Base-by-base conservation (phyloP, 768 basidiomycete species). In the Amylocystis lapponica region DNA sequence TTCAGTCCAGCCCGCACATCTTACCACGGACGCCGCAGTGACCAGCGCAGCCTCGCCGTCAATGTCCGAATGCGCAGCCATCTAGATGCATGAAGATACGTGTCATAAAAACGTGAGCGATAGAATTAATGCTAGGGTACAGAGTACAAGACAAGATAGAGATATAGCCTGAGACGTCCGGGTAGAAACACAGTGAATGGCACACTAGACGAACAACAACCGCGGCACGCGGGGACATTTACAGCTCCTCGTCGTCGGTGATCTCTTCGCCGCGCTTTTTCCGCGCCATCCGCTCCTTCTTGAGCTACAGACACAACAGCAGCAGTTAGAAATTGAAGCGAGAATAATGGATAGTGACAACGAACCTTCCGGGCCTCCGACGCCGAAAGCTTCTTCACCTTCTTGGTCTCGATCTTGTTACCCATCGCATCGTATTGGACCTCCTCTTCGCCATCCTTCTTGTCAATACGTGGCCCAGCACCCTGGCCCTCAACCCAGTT, bases 401-500 rank as follows among this genome's bases (percentile, higher is more conserved):
- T 94, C 70, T 82, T 87, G 54, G 31, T 64, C 49, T 88, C 87
- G 51, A 93, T 70, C 82, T 93, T 94, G 86, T 97, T 97, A 48
- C 95, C 95, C 87, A 99, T 89, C 19, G 96, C 96, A 64, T 99
- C 96, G 62, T 87, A 98, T 57, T 77, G 70, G 30, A 80, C 92
- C 38, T 94, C 90, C 49, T 96, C 94, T 54, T 90, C 90, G 38
- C 84, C 94, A 5, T 79, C 86, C 59, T 79, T 79, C 81, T 92
- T 87, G 78, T 96, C 96, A 57, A 99, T 98, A 46, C 94, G 83
- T 33, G 92, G 66, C 10, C 95, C 95, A 16, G 91, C 76, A 43
- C 96, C 96, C 67, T 99, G 96, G 36, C 96, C 96, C 69, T 98
- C 96, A 60, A 96, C 92, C 95, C 94, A 96, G 79, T 96, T 95